A percentile compares a stretch with the other conserved stretches of the same genome.
Conservation (phyloP, 768 basidiomycete species). For the Hericium coralloides region DNA sequence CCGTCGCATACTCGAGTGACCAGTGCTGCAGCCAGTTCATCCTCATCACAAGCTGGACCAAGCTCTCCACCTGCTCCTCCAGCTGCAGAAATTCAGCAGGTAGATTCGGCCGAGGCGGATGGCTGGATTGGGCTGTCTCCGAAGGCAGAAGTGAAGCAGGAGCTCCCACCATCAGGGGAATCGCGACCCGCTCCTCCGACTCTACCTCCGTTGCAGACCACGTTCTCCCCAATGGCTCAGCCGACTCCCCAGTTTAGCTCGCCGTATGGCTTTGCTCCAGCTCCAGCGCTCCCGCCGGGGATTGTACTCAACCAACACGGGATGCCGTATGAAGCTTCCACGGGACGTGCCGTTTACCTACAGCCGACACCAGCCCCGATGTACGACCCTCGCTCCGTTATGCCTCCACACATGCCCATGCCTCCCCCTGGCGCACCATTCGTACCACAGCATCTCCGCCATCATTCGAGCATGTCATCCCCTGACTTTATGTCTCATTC, state of each 20-base stretch:
- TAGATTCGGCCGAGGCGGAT: no score
- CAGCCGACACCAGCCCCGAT: conserved; percentile 24
- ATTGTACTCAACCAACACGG: conserved; percentile 68
- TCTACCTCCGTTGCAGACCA: conserved; percentile 36
- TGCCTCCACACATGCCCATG: conserved; percentile 14
- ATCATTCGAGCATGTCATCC: conserved; percentile 40
- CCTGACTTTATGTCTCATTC: conserved; percentile 56
- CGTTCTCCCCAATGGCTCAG: conserved; percentile 30
- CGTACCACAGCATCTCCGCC: conserved; percentile 54
- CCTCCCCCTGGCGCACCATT: conserved; percentile 51
- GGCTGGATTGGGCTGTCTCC: neutral
- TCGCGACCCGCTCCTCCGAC: conserved; percentile 26
- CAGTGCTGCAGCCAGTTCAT: neutral
- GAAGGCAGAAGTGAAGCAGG: neutral
- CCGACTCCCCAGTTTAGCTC: conserved; percentile 58
- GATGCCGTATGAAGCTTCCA: conserved; percentile 74
- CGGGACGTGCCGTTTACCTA: conserved; percentile 72
- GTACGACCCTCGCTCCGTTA: neutral
- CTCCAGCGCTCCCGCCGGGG: conserved; percentile 51
- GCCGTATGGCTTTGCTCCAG: conserved; percentile 50
- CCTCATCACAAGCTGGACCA: conserved; percentile 1
- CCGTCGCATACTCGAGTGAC: neutral
- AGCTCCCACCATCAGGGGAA: conserved; percentile 6
- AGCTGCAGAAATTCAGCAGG: no score
- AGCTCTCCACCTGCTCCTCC: neutral